Base-by-base conservation (phyloP, 345 rosid species). In the Camelina laxa region DNA sequence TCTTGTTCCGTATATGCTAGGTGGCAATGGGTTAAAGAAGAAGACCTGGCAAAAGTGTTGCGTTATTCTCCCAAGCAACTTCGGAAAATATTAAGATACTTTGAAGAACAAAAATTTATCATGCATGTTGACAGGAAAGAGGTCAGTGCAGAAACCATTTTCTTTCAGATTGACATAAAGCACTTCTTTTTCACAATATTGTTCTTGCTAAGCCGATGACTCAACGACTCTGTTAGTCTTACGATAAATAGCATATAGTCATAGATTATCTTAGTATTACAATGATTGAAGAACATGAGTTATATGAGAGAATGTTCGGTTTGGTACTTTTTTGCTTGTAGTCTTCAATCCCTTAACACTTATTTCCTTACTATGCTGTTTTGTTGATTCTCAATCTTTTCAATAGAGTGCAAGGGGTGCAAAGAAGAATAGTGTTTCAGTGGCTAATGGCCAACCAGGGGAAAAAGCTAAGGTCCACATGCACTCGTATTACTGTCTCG, bases 11-110 rank as follows among this genome's bases (percentile, higher is more conserved):
- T 51, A 47, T 66, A 30, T 75, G 31, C 31, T 82, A 89, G 97
- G 76, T 86, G 91, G 47, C 95, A 86, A 74, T 94, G 98, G 92
- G 93, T 88, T 72, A 84, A 93, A 77, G 98, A 94, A 83, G 96
- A 94, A 79, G 96, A 88, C 84, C 82, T 94, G 81, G 97, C 97
- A 6, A 91, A 84, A 80, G 96, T 90, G 17, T 83, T 91, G 83
- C 86, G 84, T 63, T 59, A 83, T 60, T 90, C 90, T 21, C 66
- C 87, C 9, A 94, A 91, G 85, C 95, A 90, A 73, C 88, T 90
- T 21, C 84, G 93, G 6, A 87, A 91, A 56, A 84, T 79, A 58
- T 68, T 94, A 55, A 81, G 87, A 17, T 73, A 83, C 49, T 87
- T 91, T 65, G 93, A 94, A 82, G 93, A 88, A 82, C 91, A 94